A percentile compares a stretch with the other conserved stretches of the same genome.
These are phyloP conservation scores for Heliamphora exappendiculata DNA, from an alignment of 148 eudicot species.

Conservation along the genomic window DNA sequence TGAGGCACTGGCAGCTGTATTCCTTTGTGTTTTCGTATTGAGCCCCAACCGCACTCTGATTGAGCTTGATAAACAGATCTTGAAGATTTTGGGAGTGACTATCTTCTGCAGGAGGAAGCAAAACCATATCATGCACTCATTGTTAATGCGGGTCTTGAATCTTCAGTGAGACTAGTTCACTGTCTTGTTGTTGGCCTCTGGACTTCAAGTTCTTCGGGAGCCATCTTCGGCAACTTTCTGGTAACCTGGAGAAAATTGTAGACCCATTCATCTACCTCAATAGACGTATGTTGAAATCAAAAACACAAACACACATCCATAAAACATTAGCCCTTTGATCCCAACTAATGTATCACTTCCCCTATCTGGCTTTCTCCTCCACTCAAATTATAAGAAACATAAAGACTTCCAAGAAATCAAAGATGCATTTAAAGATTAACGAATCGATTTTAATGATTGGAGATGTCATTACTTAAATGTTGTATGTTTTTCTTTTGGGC, in stretches of 20 bases:
- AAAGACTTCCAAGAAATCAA: not conserved
- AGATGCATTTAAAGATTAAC: not conserved
- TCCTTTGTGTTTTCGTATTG: not conserved
- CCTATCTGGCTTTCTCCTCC: not conserved
- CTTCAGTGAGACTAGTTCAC: slow-evolving; percentile 61
- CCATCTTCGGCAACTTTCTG: slow-evolving; percentile 67
- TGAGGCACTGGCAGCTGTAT: not conserved
- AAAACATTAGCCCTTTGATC: not conserved
- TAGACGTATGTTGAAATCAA: not conserved
- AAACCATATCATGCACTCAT: slow-evolving; percentile 9
- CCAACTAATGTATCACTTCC: not conserved
- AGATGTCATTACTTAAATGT: not conserved
- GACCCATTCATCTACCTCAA: not conserved
- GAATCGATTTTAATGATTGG: not conserved
- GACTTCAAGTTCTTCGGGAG: slow-evolving; percentile 42
- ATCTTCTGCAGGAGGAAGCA: not conserved
- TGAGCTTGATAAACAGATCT: not conserved
- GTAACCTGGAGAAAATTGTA: slow-evolving; percentile 37
- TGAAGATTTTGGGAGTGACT: not conserved
- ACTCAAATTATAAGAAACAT: not conserved
- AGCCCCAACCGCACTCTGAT: not conserved
- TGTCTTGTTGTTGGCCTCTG: slow-evolving; percentile 63
- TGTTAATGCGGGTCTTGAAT: slow-evolving; percentile 48
- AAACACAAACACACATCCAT: too few species aligned
- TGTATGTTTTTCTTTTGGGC: not conserved